Evolutionary conservation across 305 asterid genomes (phyloP).

Genomic region (Withania somnifera): DNA sequence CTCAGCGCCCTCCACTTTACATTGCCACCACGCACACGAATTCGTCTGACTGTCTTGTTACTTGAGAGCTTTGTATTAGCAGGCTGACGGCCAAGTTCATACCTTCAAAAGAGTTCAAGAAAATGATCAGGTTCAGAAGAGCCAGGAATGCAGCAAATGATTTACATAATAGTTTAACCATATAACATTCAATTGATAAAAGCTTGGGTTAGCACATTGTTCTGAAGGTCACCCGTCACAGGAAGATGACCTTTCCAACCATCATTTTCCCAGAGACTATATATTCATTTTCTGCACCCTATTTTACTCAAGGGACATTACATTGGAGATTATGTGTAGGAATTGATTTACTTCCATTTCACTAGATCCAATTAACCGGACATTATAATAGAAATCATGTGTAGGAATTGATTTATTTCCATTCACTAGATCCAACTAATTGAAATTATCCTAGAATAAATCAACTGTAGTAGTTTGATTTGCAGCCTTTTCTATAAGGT

Average conservation of each 20-base stretch:
- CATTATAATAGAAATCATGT: not conserved
- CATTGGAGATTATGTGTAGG: not conserved
- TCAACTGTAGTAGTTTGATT: not conserved
- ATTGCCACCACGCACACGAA: conserved; percentile 56
- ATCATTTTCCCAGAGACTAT: not conserved
- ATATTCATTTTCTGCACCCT: not conserved
- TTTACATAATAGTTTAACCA: not conserved
- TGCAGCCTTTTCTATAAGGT: not conserved
- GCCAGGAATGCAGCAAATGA: not conserved
- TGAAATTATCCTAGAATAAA: not conserved
- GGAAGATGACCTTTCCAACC: not conserved
- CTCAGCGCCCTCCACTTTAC: conserved; percentile 66
- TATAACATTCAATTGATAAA: not conserved
- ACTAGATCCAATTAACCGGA: not conserved
- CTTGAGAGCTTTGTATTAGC: conserved; percentile 40
- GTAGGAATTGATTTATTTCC: not conserved
- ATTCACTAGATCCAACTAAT: not conserved
- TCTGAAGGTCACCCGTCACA: not conserved
- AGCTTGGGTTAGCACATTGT: not conserved
- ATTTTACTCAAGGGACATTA: not conserved
- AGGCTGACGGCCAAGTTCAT: conserved; percentile 56
- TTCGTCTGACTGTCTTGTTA: conserved; percentile 35
- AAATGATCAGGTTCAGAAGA: not conserved
- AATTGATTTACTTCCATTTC: not conserved
- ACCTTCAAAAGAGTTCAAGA: conserved; percentile 16